Base-by-base conservation (phyloP, 2,329 filamentous ascomycete species). In the Arthroderma sp. region DNA sequence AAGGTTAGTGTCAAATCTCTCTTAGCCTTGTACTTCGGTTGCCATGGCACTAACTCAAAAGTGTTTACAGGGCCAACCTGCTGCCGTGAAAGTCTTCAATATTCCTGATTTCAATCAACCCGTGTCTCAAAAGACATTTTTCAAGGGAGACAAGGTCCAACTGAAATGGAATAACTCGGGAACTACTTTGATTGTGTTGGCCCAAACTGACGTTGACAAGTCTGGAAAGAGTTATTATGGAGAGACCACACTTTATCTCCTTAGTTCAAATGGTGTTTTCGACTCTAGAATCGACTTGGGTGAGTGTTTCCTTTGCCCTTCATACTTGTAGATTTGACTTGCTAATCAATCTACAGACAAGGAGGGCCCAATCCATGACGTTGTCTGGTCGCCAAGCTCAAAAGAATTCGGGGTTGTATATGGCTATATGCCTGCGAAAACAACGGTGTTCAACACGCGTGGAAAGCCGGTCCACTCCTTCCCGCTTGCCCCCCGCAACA, bases 191-290 rank as follows among this genome's bases (percentile, higher is more conserved):
- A 83, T 98, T 58, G 89, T 96, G 53, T 77, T 98, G 57, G 89
- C 91, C 45, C 88, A 96, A 71, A 98, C 91, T 30, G 91, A 98
- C 51, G 91, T 96, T 44, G 91, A 98, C 68, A 93, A 91, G 70
- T 87, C 87, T 47, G 93, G 93, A 67, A 96, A 96, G 78, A 95
- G 86, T 68, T 98, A 98, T 71, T 98, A 98, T 57, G 91, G 91
- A 60, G 91, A 98, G 71, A 96, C 91, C 6, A 96, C 85, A 52
- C 80, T 98, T 60, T 96, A 96, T 68, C 76, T 98, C 54, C 76
- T 98, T 51, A 94, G 85, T 64, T 83, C 87, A 51, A 93, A 83
- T 58, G 89, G 88, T 50, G 80, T 81, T 40, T 93, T 96, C 58
- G 91, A 98, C 65, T 91, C 89, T 47, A 81, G 91, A 55, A 81